Percentiles rank a stretch among this genome's conserved stretches.
Evolutionary conservation across 2,329 filamentous ascomycete genomes (phyloP).

Genomic region (Ophiostoma tasmaniense): DNA sequence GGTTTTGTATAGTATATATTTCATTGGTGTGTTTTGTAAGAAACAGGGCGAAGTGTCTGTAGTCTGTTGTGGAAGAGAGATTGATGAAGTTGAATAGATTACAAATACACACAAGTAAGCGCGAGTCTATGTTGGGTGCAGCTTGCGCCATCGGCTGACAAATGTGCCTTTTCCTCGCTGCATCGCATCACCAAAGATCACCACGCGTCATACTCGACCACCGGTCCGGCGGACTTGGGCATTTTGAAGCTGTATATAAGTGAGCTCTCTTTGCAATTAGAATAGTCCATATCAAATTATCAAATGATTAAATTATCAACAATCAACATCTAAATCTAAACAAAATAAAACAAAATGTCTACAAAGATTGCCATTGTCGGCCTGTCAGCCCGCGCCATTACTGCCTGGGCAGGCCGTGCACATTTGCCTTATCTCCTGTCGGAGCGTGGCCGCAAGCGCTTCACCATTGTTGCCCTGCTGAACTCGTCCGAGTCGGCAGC

Average conservation of each 20-base stretch:
- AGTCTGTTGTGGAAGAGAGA: too few relatives aligned
- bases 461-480: slow-evolving; percentile 42
- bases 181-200: not conserved
- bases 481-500: slow-evolving; percentile 40
- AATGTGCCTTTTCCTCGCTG: not conserved
- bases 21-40: not conserved
- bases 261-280: not conserved
- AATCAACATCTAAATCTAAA: too few relatives aligned
- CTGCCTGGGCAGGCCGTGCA: slow-evolving; percentile 26
- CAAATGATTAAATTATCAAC: too few relatives aligned
- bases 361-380: not conserved
- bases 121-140: not conserved
- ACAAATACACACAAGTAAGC: too few relatives aligned
- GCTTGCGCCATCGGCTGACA: not conserved
- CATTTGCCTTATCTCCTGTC: slow-evolving; percentile 54
- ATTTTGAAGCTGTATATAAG: not conserved
- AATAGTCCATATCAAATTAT: too few relatives aligned
- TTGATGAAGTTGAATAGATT: too few relatives aligned
- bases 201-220: not conserved
- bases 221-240: not conserved
- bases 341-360: not conserved
- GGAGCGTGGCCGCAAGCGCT: slow-evolving; percentile 34
- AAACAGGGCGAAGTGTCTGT: not conserved
- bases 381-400: slow-evolving; percentile 10
- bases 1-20: not conserved